Evolutionary conservation across 2,329 filamentous ascomycete genomes (phyloP), one percentile per base, ranked within the genome.

Genomic region (Truncatella angustata): DNA sequence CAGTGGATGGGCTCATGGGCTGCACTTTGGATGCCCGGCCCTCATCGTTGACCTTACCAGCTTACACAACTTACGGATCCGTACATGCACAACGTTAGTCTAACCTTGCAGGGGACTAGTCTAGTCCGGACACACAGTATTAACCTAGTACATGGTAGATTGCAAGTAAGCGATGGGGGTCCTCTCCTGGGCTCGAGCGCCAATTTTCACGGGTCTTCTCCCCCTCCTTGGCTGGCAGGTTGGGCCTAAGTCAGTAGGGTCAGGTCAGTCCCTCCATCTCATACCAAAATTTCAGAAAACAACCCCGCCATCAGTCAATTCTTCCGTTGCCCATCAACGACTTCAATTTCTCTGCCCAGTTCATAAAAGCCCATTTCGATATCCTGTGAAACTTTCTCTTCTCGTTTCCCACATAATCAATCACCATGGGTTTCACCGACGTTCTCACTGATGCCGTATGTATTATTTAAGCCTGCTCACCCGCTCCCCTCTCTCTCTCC

Each of bases 361-460:
- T 54, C 57, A 48, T 52, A 49, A 39, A 30, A 40, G 23, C 32
- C 24, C 40, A 32, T 32, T 18, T 32, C 35, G 36, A 50, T 50
- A 50, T 36, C 47, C 47, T 42, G 47, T 24, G 21, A 36, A 37
- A 37, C n/a, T 24, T 48, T 49, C 42, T 34, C 37, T 42, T 34
- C 32, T 49, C 45, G 11, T 42, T 42, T 42, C 35, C 21, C 36
- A 16, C 20, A 24, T 24, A 50, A 54, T 39, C 56, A 53, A 56
- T 56, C 59, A 78, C 63, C 59, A 85, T 85, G 81, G 81, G 81
- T 68, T 84, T 84, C 75, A 74, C 74, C 67, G 80, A 84, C 70
- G 73, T 85, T 60, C 68, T 79, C 62, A 75, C 76, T 68, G 80
- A 81, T 58, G 72, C 78, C 64, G 80, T 54, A 50, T 37, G 52